phyloP scores from a whole-genome alignment of 2,329 filamentous ascomycete genomes.

The Phaeosphaeriaceae sp. region DNA sequence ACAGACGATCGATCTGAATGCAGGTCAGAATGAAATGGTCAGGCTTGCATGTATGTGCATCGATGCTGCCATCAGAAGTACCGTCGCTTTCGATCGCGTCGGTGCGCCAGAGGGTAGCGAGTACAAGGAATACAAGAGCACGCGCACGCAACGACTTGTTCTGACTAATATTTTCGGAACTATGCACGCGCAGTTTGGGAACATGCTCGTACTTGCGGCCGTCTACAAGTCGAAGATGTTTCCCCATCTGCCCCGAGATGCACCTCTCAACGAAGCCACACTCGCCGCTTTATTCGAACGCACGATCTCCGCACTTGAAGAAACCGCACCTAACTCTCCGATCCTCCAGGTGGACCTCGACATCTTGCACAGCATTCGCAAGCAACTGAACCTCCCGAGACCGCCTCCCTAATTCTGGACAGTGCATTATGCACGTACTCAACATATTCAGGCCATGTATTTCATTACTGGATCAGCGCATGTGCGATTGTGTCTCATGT shows the following conservation, averaged over 20 bases:
- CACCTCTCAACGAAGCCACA: conserved; percentile 31
- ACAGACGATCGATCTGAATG: conserved; percentile 38
- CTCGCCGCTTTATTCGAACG: conserved; percentile 37
- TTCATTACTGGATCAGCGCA: conserved; percentile 1
- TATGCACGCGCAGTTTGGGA: conserved; percentile 91
- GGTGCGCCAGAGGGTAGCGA: conserved; percentile 30
- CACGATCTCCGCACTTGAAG: conserved; percentile 78
- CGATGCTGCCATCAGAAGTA: conserved; percentile 80
- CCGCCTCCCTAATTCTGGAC: neutral
- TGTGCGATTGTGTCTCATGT: conserved; percentile 12
- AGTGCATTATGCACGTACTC: neutral
- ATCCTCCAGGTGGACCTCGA: conserved; percentile 76
- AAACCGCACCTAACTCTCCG: conserved; percentile 76
- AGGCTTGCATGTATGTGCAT: conserved; percentile 43
- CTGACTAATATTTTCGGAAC: conserved; percentile 98
- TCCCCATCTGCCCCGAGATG: conserved; percentile 38
- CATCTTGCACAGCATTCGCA: conserved; percentile 66
- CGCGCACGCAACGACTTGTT: conserved; percentile 71
- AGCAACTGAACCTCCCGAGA: conserved; percentile 21
- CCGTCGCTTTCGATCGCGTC: conserved; percentile 78
- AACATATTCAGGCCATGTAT: neutral
- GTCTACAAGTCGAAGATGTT: conserved; percentile 69
- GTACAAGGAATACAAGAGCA: conserved; percentile 59
- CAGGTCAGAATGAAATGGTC: conserved; percentile 35
- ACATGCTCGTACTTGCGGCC: conserved; percentile 88